These are phyloP conservation scores for Fonsecaea monophora DNA, from an alignment of 2,329 filamentous ascomycete genomes.

Conservation along the genomic window DNA sequence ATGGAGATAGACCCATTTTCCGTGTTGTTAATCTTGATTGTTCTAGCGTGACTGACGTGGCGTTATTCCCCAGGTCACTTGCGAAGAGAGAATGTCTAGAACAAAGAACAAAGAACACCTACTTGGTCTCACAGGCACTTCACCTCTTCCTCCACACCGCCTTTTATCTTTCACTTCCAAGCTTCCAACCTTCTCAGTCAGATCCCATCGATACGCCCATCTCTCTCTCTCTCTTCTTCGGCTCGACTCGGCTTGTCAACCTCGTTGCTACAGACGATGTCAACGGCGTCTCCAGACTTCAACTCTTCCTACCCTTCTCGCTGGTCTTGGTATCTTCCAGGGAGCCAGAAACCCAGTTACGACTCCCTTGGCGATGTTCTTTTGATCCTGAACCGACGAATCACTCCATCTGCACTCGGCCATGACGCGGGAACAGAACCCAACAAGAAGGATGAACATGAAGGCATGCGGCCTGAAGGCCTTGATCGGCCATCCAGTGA, in stretches of 20 bases:
- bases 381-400: background rate
- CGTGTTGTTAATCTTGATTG: background rate
- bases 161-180: background rate
- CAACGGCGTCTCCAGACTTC: background rate
- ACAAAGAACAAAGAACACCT: background rate
- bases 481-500: background rate
- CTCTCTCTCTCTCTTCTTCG: background rate
- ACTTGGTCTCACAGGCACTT: background rate
- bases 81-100: background rate
- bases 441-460: background rate
- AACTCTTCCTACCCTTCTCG: background rate
- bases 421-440: background rate
- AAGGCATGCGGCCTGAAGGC: background rate
- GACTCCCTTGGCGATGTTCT: constrained; percentile 6
- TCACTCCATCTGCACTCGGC: background rate
- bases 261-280: too few relatives aligned
- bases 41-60: background rate
- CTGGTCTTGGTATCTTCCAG: background rate
- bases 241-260: background rate
- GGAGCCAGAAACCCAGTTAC: background rate
- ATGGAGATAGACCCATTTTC: background rate
- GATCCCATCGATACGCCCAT: background rate
- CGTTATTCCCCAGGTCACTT: background rate
- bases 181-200: too few relatives aligned
- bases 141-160: background rate